Conservation (phyloP, 495 filamentous ascomycete genomes). For the Penicillium taxi region DNA sequence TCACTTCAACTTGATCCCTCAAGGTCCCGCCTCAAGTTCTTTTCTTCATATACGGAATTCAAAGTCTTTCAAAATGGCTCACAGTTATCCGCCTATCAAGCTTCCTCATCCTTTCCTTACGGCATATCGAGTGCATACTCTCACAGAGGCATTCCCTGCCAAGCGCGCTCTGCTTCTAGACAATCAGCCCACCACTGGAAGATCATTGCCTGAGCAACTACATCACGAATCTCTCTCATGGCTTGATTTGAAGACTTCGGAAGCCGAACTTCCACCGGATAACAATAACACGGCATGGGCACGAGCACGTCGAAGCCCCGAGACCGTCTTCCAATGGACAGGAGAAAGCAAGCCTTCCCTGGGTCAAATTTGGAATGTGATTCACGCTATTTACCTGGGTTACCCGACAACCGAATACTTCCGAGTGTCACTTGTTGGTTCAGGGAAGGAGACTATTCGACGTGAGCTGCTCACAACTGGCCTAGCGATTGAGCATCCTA, state of each 20-base stretch:
- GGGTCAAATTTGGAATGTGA: slow-evolving; percentile 54
- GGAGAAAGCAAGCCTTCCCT: slow-evolving; percentile 38
- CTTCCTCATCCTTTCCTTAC: slow-evolving; percentile 27
- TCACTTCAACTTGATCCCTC: neutral
- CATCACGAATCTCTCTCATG: slow-evolving; percentile 28
- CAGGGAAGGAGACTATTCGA: slow-evolving; percentile 31
- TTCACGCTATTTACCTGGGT: slow-evolving; percentile 52
- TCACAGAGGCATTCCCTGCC: slow-evolving; percentile 14
- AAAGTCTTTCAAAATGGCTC: slow-evolving; percentile 10
- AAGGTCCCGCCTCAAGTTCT: neutral
- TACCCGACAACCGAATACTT: slow-evolving; percentile 47
- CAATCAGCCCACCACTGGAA: slow-evolving; percentile 18
- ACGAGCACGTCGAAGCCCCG: slow-evolving; percentile 31
- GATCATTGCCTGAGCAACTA: slow-evolving; percentile 21
- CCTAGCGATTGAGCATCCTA: slow-evolving; percentile 44
- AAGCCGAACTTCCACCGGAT: slow-evolving; percentile 20
- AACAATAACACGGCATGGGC: slow-evolving; percentile 43
- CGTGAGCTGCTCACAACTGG: slow-evolving; percentile 46
- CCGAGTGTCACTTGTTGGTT: slow-evolving; percentile 39
- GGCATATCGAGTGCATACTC: slow-evolving; percentile 22
- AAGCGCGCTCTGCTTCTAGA: slow-evolving; percentile 22
- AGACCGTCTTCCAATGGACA: slow-evolving; percentile 34
- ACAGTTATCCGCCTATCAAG: slow-evolving; percentile 21
- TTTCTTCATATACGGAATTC: neutral
- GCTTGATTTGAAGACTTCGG: slow-evolving; percentile 20